Evolutionary conservation across 371 early-diverging fungal species (phyloP).

Genomic region (Basidiobolus heterosporus): DNA sequence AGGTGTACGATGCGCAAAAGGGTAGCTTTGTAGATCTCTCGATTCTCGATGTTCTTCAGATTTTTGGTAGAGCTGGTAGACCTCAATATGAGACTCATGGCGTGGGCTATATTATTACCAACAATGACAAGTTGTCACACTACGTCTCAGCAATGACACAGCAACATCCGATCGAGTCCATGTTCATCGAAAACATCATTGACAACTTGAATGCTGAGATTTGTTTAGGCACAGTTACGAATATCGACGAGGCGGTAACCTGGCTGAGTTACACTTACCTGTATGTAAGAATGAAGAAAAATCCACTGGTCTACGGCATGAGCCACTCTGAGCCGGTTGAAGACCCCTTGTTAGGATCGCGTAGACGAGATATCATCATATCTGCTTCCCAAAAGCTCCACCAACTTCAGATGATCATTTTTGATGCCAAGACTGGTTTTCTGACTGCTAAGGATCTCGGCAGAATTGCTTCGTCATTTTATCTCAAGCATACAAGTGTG

Average conservation of each 20-base stretch:
- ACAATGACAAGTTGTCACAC: conserved; percentile 75
- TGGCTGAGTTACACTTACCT: conserved; percentile 98
- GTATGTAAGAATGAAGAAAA: conserved; percentile 89
- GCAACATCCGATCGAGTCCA: conserved; percentile 93
- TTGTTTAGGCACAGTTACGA: conserved; percentile 83
- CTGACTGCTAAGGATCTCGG: conserved; percentile 82
- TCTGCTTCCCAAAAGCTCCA: conserved; percentile 55
- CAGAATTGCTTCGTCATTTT: conserved; percentile 80
- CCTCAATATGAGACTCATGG: conserved; percentile 87
- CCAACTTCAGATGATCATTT: conserved; percentile 84
- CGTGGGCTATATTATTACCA: conserved; percentile 81
- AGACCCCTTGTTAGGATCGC: conserved; percentile 61
- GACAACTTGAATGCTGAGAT: conserved; percentile 97
- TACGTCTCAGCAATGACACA: conserved; percentile 91
- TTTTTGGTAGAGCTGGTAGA: conserved; percentile 99
- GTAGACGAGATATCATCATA: conserved; percentile 56
- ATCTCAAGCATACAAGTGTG: conserved; percentile 71
- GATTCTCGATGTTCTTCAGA: conserved; percentile 93
- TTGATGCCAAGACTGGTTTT: conserved; percentile 64
- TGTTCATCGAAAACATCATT: conserved; percentile 66
- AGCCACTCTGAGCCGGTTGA: conserved; percentile 47
- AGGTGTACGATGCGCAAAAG: conserved; percentile 86
- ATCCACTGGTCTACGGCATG: conserved; percentile 85
- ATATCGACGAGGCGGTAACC: conserved; percentile 77
- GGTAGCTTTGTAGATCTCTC: conserved; percentile 85